These are phyloP conservation scores for Aspergillus texensis DNA, from an alignment of 2,329 filamentous ascomycete species.

Conservation along the genomic window DNA sequence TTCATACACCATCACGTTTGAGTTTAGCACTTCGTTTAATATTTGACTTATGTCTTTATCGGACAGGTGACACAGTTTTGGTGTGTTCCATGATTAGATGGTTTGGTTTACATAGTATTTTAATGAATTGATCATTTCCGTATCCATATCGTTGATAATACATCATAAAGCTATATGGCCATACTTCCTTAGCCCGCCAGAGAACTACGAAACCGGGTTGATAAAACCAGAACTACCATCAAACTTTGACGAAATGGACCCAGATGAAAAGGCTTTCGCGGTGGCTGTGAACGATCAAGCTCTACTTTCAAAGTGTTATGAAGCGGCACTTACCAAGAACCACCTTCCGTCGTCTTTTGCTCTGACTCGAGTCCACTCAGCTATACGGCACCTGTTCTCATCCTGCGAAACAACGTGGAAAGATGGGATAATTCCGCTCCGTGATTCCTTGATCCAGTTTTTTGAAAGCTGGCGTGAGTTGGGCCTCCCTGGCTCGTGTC, in stretches of 20 bases:
- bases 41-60: too few relatives aligned
- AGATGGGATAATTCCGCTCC: slow-evolving; percentile 19
- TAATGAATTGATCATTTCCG: too few relatives aligned
- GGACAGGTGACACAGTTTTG: too few relatives aligned
- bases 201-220: slow-evolving; percentile 20
- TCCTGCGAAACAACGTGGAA: slow-evolving; percentile 13
- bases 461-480: slow-evolving; percentile 12
- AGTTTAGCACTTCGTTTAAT: too few relatives aligned
- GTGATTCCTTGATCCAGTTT: slow-evolving; percentile 16
- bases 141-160: too few relatives aligned
- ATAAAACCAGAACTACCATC: slow-evolving; percentile 23
- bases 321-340: slow-evolving; percentile 22
- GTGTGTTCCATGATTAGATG: too few relatives aligned
- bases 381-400: slow-evolving; percentile 10
- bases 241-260: slow-evolving; percentile 22
- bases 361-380: slow-evolving; percentile 11
- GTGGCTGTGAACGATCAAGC: slow-evolving; percentile 20
- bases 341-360: slow-evolving; percentile 18
- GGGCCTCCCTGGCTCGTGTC: slow-evolving; percentile 6
- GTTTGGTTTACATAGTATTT: too few relatives aligned
- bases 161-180: slow-evolving; percentile 2
- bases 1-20: too few relatives aligned
- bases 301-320: slow-evolving; percentile 23
- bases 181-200: slow-evolving; percentile 19
- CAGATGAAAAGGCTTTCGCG: slow-evolving; percentile 22